Base-by-base conservation (phyloP, 345 rosid species). In the Ceriops tagal region DNA sequence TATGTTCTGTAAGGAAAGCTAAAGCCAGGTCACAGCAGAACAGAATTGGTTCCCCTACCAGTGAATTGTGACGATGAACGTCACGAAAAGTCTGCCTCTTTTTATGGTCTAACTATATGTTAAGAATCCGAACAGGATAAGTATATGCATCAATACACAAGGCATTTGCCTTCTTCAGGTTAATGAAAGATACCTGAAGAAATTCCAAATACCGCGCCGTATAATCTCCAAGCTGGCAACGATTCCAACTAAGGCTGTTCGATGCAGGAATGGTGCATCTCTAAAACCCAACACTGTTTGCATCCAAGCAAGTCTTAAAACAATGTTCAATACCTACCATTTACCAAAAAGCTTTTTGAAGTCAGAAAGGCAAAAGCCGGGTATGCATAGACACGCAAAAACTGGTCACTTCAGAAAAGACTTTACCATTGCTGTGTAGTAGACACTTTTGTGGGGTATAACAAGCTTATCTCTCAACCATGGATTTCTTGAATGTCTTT, bases 191-290 rank as follows among this genome's bases (percentile, higher is more conserved):
- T n/a, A 37, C 98, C 98, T 90, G 85, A 92, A 90, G 65, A 90
- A 90, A 76, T 90, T 92, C 90, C 95, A 92, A 46, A 92, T 84
- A 46, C 96, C 96, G 8, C 95, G 88, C 8, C 96, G 88, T 64
- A 92, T 61, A 71, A 92, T 88, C 84, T 92, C 98, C 72, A 90
- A 74, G 77, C 85, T 49, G 3, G 84, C 85, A 75, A 92, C 68
- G 56, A 87, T 72, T 53, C 86, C 88, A 65, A 46, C 73, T 60
- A 92, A 69, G 68, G 88, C 92, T 71, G 72, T 75, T 46, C 68
- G 67, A 37, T 85, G 93, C 67, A 92, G 69, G 77, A 80, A 83
- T 3, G 92, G 87, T 32, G 82, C 77, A 32, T 80, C 78, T 71
- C 67, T 84, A 26, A 85, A 72, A n/a, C 89, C 92, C 39, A 89